These are phyloP conservation scores for Myrmaecium sp. DNA, from an alignment of 2,329 filamentous ascomycete genomes.

Conservation along the genomic window DNA sequence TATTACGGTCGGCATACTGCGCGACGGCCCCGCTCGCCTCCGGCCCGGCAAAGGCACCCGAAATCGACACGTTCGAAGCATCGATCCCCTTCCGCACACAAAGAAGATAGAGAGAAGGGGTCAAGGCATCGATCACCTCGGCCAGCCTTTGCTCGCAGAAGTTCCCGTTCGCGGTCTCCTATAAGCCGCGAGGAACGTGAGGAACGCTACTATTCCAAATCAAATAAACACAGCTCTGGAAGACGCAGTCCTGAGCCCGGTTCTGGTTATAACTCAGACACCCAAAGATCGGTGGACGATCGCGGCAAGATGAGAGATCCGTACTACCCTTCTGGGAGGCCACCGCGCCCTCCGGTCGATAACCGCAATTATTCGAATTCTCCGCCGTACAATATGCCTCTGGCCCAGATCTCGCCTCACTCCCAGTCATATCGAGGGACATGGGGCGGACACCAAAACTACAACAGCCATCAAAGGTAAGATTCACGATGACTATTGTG, in stretches of 20 bases:
- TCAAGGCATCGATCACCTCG: too few relatives aligned
- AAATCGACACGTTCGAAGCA: slow-evolving; percentile 10
- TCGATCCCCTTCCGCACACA: slow-evolving; percentile 10
- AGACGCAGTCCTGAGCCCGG: slow-evolving; percentile 13
- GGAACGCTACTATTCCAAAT: too few relatives aligned
- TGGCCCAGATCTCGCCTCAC: slow-evolving; percentile 44
- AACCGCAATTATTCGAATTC: slow-evolving; percentile 37
- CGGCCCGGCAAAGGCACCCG: slow-evolving; percentile 15
- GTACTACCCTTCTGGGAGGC: slow-evolving; percentile 19
- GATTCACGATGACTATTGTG: slow-evolving; percentile 10
- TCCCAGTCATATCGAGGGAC: slow-evolving; percentile 42
- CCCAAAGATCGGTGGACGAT: slow-evolving; percentile 10
- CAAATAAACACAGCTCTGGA: slow-evolving; percentile 9
- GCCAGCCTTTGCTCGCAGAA: too few relatives aligned
- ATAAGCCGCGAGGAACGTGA: too few relatives aligned
- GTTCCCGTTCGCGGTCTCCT: slow-evolving; percentile 13
- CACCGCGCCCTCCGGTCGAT: slow-evolving; percentile 24
- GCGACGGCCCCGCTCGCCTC: slow-evolving; percentile 13
- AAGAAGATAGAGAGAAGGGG: too few relatives aligned
- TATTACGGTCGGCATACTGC: slow-evolving; percentile 9
- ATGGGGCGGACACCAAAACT: slow-evolving; percentile 31
- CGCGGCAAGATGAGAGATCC: slow-evolving; percentile 15
- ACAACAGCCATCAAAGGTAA: slow-evolving; percentile 34
- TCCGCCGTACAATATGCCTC: slow-evolving; percentile 36
- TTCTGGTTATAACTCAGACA: slow-evolving; percentile 16